Percentiles rank a stretch among this genome's conserved stretches.
These are phyloP conservation scores for Dalbergia cochinchinensis DNA, from an alignment of 306 rosid species.

Conservation along the genomic window DNA sequence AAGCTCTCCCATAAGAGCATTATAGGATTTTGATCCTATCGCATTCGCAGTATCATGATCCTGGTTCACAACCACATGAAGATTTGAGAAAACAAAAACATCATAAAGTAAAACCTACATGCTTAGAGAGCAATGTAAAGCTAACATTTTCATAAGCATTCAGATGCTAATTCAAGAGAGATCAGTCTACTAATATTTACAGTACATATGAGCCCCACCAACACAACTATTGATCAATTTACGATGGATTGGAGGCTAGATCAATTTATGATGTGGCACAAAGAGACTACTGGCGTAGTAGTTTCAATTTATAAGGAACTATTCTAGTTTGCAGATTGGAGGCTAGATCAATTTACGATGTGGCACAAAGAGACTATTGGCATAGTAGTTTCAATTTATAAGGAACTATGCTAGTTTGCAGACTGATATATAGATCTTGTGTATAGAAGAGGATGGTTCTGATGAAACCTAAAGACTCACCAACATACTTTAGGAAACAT, in stretches of 20 bases:
- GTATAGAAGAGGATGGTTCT: too few relatives aligned
- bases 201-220: background rate
- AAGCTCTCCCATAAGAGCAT: constrained; percentile 90
- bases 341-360: constrained; percentile 29
- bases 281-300: too few relatives aligned
- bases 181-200: constrained; percentile 30
- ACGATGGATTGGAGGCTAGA: constrained; percentile 1
- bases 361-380: constrained; percentile 4
- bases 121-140: constrained; percentile 28
- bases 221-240: constrained; percentile 29
- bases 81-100: constrained; percentile 45
- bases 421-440: constrained; percentile 5
- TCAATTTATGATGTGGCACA: too few relatives aligned
- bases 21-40: constrained; percentile 89
- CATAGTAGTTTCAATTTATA: constrained; percentile 31
- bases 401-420: constrained; percentile 19
- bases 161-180: constrained; percentile 34
- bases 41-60: constrained; percentile 78
- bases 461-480: too few relatives aligned
- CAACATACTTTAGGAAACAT: background rate
- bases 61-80: constrained; percentile 57
- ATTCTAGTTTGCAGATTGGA: too few relatives aligned
- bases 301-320: too few relatives aligned
- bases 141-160: constrained; percentile 28
- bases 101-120: constrained; percentile 10